phyloP scores from a whole-genome alignment of 2,329 filamentous ascomycete genomes.

The Clonostachys rosea region DNA sequence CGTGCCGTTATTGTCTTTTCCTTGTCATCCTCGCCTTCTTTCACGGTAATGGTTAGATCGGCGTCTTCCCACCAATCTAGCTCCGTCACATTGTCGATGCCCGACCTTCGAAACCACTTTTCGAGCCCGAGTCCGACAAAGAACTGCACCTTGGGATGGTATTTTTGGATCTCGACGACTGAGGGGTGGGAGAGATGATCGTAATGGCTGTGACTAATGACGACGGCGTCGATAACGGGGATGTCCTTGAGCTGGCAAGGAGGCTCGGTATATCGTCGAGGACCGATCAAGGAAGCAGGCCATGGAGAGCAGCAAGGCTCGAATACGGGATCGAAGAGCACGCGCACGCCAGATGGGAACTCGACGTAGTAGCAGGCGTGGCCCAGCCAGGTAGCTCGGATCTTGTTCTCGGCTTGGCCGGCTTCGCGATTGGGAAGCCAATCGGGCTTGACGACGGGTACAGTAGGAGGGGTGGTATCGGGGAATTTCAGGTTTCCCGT shows the following conservation, averaged over 20 bases:
- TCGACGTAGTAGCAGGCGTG: conserved; percentile 94
- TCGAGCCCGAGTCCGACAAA: conserved; percentile 83
- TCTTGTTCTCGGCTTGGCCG: not conserved
- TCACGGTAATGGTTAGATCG: conserved; percentile 55
- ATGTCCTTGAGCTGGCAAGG: conserved; percentile 77
- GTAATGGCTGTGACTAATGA: conserved; percentile 90
- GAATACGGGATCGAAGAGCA: conserved; percentile 92
- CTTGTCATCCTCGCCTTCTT: conserved; percentile 17
- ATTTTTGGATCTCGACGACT: conserved; percentile 63
- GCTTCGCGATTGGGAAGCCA: conserved; percentile 58
- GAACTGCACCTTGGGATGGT: conserved; percentile 77
- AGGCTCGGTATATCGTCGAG: conserved; percentile 72
- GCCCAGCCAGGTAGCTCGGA: conserved; percentile 90
- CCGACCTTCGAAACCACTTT: conserved; percentile 70
- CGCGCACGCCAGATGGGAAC: conserved; percentile 79
- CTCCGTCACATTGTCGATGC: conserved; percentile 76
- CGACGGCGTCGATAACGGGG: conserved; percentile 68
- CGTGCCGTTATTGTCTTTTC: conserved; percentile 56
- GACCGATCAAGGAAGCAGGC: conserved; percentile 41
- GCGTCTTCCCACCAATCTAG: conserved; percentile 93
- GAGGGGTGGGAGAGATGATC: conserved; percentile 82
- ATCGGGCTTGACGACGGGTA: conserved; percentile 60
- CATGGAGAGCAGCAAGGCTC: conserved; percentile 76
- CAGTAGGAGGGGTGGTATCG: conserved; percentile 59
- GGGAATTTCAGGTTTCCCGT: conserved; percentile 47